These are phyloP conservation scores for Parastagonospora avenae DNA, from an alignment of 2,329 filamentous ascomycete species.

Conservation along the genomic window DNA sequence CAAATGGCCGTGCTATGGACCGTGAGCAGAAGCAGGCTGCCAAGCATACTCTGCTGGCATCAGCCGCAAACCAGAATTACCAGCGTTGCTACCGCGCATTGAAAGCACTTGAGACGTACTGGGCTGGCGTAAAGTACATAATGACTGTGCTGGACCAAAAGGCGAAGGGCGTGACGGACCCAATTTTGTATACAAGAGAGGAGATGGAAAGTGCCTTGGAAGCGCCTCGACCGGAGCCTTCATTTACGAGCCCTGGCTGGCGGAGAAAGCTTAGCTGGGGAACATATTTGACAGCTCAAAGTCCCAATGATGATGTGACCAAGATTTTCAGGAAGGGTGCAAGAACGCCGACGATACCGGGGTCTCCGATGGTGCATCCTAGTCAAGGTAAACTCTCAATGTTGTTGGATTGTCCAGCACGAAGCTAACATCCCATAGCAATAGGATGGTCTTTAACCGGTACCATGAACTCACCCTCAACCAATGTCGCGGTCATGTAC, in stretches of 20 bases:
- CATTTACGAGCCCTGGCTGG: constrained; percentile 59
- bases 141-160: constrained; percentile 86
- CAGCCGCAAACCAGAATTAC: constrained; percentile 84
- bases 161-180: constrained; percentile 83
- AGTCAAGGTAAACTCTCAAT: constrained; percentile 52
- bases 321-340: constrained; percentile 40
- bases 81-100: constrained; percentile 84
- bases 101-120: constrained; percentile 80
- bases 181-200: constrained; percentile 67
- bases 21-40: constrained; percentile 53
- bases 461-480: constrained; percentile 82
- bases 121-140: constrained; percentile 87
- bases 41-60: constrained; percentile 77
- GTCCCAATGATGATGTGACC: constrained; percentile 32
- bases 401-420: neutral
- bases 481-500: constrained; percentile 81
- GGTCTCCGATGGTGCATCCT: constrained; percentile 56
- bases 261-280: constrained; percentile 53
- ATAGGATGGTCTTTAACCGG: constrained; percentile 90
- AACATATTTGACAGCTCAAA: constrained; percentile 46
- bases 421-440: constrained; percentile 46
- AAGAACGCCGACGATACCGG: constrained; percentile 38
- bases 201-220: constrained; percentile 76
- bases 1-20: constrained; percentile 23
- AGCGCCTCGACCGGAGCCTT: constrained; percentile 55